Evolutionary conservation across 495 filamentous ascomycete genomes (phyloP).

Genomic region (Xylaria bambusicola): DNA sequence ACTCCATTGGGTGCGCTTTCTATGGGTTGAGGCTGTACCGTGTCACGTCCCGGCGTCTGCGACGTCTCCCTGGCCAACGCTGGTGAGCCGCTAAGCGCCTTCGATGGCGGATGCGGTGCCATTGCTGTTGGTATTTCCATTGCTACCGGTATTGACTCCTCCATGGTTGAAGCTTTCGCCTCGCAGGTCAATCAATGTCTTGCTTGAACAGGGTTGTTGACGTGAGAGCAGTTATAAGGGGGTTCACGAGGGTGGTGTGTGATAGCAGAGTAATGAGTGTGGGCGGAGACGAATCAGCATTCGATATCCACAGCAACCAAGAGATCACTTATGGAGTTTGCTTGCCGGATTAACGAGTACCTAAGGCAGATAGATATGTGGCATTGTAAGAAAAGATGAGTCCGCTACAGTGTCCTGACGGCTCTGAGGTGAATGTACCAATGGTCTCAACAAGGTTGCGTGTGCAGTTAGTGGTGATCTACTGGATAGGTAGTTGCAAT

Average conservation of each 20-base stretch:
- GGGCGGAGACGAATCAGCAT: not conserved
- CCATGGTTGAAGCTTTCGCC: not conserved
- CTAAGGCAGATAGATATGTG: no score
- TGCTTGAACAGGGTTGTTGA: no score
- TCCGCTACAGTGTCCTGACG: no score
- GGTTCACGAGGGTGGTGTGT: not conserved
- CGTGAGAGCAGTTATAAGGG: no score
- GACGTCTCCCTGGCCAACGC: not conserved
- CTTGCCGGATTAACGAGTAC: no score
- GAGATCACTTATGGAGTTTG: constrained; percentile 1
- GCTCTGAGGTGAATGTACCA: no score
- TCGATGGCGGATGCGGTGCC: not conserved
- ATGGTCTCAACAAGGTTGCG: no score
- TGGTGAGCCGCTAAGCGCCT: not conserved
- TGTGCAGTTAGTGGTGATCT: no score
- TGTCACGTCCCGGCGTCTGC: not conserved
- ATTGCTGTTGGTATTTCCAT: not conserved
- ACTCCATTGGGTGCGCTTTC: not conserved
- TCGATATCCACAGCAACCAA: not conserved
- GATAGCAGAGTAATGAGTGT: not conserved
- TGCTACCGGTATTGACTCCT: not conserved
- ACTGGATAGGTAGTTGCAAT: no score
- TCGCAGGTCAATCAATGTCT: no score
- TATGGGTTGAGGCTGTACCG: not conserved
- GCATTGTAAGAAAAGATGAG: no score